Percentiles rank a stretch among this genome's conserved stretches.
Conservation (phyloP, 2,329 filamentous ascomycete genomes). For the Leptographium lundbergii region DNA sequence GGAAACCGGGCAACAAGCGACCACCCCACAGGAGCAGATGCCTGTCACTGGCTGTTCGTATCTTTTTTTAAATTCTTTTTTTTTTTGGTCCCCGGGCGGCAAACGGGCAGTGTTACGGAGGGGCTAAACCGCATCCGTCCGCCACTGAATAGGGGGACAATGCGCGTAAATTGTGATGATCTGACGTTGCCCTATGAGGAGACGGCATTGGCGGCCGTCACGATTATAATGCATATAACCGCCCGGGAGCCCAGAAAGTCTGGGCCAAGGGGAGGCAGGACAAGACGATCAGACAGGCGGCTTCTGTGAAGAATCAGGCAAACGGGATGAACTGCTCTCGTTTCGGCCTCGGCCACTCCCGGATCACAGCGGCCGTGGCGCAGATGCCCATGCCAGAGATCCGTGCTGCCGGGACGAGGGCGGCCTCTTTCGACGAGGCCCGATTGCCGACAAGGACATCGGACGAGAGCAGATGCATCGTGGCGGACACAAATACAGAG, state of each 20-base stretch:
- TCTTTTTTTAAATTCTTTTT: neutral
- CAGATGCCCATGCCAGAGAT: neutral
- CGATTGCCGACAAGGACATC: neutral
- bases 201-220: neutral
- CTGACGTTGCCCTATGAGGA: constrained; percentile 1
- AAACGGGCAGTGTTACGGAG: neutral
- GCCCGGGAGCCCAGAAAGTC: neutral
- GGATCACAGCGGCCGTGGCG: neutral
- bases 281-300: neutral
- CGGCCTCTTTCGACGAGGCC: neutral
- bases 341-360: too few relatives aligned
- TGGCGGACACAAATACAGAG: neutral
- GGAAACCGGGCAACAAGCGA: neutral
- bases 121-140: neutral
- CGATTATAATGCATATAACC: neutral
- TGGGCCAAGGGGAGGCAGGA: neutral
- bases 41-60: neutral
- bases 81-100: neutral
- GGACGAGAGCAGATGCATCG: neutral
- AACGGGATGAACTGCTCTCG: too few relatives aligned
- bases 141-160: neutral
- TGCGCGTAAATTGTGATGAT: constrained; percentile 1
- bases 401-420: neutral
- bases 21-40: neutral
- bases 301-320: neutral